phyloP scores from a whole-genome alignment of 1,284 basidiomycete genomes.

The Moesziomyces sp. region DNA sequence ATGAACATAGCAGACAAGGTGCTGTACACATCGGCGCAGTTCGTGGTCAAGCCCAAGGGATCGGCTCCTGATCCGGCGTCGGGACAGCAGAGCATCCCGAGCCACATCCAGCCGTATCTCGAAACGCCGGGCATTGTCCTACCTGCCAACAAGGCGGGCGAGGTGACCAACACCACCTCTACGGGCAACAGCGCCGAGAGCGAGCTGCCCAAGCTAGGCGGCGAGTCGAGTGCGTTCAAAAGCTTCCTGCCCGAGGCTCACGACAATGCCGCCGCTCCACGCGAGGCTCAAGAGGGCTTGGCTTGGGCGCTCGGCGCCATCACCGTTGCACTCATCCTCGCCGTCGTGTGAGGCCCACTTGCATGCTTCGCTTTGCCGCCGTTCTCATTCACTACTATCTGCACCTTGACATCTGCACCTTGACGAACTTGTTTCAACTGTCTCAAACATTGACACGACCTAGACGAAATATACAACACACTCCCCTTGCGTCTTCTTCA shows the following conservation, averaged over 20 bases:
- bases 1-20: constrained; percentile 12
- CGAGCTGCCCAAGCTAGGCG: constrained; percentile 18
- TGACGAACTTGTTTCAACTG: too few species aligned
- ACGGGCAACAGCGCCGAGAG: constrained; percentile 1
- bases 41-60: constrained; percentile 31
- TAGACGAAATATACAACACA: too few species aligned
- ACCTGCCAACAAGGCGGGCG: constrained; percentile 1
- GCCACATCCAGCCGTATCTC: constrained; percentile 15
- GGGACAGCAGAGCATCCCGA: constrained; percentile 17
- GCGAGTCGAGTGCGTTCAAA: constrained; percentile 10
- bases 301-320: not conserved
- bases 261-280: not conserved
- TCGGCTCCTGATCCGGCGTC: constrained; percentile 23
- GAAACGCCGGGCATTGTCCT: constrained; percentile 28
- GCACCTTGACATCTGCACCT: too few species aligned
- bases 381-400: too few species aligned
- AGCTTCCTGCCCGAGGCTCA: constrained; percentile 5
- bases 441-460: too few species aligned
- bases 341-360: constrained; percentile 10
- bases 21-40: constrained; percentile 22
- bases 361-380: not conserved
- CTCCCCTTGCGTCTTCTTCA: too few species aligned
- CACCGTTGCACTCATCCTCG: constrained; percentile 16
- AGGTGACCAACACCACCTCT: constrained; percentile 18
- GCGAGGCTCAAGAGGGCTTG: too few species aligned